Base-by-base conservation (phyloP, 345 rosid genomes). In the Lepidium africanum region DNA sequence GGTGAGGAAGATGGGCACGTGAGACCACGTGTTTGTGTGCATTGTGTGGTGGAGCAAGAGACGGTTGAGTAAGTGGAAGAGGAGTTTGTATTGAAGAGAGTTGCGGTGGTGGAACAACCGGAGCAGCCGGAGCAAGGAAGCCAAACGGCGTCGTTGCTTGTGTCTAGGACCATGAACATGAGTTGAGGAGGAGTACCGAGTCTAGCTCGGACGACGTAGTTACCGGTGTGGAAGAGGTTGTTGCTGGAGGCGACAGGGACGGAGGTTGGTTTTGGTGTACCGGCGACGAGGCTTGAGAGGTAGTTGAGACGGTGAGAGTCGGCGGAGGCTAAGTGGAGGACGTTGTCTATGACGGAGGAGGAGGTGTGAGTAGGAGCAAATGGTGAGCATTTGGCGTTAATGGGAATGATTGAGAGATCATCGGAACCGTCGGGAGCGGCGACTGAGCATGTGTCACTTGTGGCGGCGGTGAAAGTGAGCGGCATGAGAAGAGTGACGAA, bases 151-250 rank as follows among this genome's bases (percentile, higher is more conserved):
- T 92, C 91, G 63, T 74, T 80, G 60, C 98, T 87, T 3, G 89
- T 89, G 75, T 92, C 96, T 5, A 92, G 80, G 33, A 92, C 95
- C 98, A 89, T 89, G 72, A 77, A 82, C 89, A 89, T 77, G 15
- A 78, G 69, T 66, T 92, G 96, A 51, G 87, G 88, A 10, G 96
- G 96, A 12, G 89, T 87, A 11, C 96, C 98, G 9, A 92, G 63
- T 59, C 77, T 83, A 71, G 81, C 91, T 68, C 82, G 84, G 49
- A 89, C 89, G 6, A 92, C 82, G 59, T 92, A 92, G 80, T 87
- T 89, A 45, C 76, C 73, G 2, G 43, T 66, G 69, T 71, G 76
- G 25, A 74, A 11, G 39, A 71, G 52, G 3, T 71, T 35, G 61
- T 82, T 89, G 17, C 85, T 92, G 0, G 98, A 81, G 9, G 89